phyloP scores from a whole-genome alignment of 345 rosid species.

The Bretschneidera sinensis region DNA sequence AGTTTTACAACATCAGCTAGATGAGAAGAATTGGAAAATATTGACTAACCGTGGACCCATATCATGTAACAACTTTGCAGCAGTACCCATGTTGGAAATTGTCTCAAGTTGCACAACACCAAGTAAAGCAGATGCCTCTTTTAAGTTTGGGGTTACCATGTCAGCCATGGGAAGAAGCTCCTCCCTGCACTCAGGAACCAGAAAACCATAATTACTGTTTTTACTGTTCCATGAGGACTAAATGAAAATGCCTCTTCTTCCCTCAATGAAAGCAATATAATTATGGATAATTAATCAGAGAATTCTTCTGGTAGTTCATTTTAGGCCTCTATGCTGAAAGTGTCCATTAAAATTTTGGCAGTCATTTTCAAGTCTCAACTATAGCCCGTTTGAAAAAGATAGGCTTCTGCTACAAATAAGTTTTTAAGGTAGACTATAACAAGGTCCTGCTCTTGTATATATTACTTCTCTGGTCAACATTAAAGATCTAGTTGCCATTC shows the following conservation, averaged over 20 bases:
- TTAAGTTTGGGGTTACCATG: constrained; percentile 82
- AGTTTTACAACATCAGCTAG: neutral
- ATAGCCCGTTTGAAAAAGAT: neutral
- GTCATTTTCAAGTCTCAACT: neutral
- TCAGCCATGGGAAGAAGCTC: constrained; percentile 79
- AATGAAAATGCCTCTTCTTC: neutral
- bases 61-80: constrained; percentile 61
- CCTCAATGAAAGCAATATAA: no score
- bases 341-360: neutral
- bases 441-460: neutral
- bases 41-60: constrained; percentile 76
- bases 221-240: neutral
- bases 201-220: neutral
- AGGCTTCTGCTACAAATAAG: neutral
- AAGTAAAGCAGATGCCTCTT: constrained; percentile 88
- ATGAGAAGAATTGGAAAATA: constrained; percentile 1
- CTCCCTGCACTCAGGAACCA: constrained; percentile 51
- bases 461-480: neutral
- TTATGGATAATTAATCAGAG: neutral
- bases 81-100: constrained; percentile 70
- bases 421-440: neutral
- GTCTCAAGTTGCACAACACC: constrained; percentile 54
- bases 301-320: neutral
- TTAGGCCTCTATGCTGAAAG: neutral
- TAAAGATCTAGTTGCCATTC: neutral